Evolutionary conservation across 352 stramenopile genomes (phyloP), one percentile per base, ranked within the genome.

Genomic region (Peronospora belbahrii): DNA sequence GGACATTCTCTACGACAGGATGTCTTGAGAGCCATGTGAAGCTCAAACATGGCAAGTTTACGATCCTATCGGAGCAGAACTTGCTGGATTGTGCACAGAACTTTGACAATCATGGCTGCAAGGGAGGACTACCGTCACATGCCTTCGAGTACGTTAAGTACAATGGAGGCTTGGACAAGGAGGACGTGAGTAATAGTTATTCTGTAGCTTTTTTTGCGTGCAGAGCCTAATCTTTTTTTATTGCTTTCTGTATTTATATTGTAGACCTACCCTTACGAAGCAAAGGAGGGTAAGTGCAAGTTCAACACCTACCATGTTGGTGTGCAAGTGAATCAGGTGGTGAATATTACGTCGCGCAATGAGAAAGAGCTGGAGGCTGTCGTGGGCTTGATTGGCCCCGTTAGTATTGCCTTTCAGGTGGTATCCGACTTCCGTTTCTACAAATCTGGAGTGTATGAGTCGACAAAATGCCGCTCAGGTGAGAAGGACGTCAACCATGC

Each of bases 1-100:
- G 96, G 96, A 93, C 95, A 10, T 99, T 99, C 75, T 98, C 94
- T 13, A 95, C 96, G 8, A 98, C 96, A 10, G 97, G 96, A 11
- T 89, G 89, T 28, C 88, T 99, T 38, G 97, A 99, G 77, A 97
- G 95, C 50, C 92, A 96, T 62, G 68, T 97, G 49, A 97, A 94
- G 61, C 72, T 98, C 32, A 91, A 95, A 48, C 96, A 86, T 48
- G 86, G 85, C 14, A 70, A 94, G 53, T 85, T 98, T 6, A 70
- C 91, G 9, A 72, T 88, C 49, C 75, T 99, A 20, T 98, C 90
- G 44, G 96, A 99, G 73, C 96, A 99, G 68, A 94, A 98, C 53
- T 75, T 99, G 32, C 74, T 99, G 32, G 93, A 98, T 66, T 99
- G 96, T 49, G 94, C 97, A 31, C 65, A 85, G 48, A 74, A 76